Percentiles rank a stretch among this genome's conserved stretches.
These are phyloP conservation scores for Crataegus laevigata DNA, from an alignment of 306 rosid genomes.

Conservation along the genomic window DNA sequence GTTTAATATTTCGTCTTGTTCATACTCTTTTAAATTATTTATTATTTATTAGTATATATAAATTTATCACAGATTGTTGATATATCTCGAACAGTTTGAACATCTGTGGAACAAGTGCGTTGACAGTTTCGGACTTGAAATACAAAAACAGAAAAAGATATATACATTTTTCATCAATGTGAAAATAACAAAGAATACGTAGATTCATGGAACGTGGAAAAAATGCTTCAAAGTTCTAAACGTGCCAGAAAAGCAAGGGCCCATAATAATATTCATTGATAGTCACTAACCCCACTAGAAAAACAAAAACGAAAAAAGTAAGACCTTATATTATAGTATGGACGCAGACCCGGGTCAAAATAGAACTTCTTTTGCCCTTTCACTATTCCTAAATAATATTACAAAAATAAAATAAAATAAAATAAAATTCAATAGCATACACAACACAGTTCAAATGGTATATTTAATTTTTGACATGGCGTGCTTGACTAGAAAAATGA, in stretches of 20 bases:
- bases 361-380: conserved; percentile 17
- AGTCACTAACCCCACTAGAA: neutral
- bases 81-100: neutral
- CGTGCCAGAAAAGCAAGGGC: neutral
- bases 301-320: neutral
- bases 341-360: conserved; percentile 40
- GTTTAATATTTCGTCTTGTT: too few species aligned
- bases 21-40: too few species aligned
- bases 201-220: conserved; percentile 37
- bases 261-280: neutral
- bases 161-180: neutral
- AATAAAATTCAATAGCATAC: neutral
- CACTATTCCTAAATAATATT: neutral
- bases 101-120: neutral
- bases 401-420: neutral
- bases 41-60: too few species aligned
- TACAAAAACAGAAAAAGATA: neutral
- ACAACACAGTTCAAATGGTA: neutral
- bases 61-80: too few species aligned
- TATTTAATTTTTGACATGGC: neutral
- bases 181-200: neutral
- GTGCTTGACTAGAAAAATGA: neutral
- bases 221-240: neutral
- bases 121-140: neutral
- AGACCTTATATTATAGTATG: neutral